These are phyloP conservation scores for Cryptococcus sp. DNA, from an alignment of 1,284 basidiomycete species.

Conservation along the genomic window DNA sequence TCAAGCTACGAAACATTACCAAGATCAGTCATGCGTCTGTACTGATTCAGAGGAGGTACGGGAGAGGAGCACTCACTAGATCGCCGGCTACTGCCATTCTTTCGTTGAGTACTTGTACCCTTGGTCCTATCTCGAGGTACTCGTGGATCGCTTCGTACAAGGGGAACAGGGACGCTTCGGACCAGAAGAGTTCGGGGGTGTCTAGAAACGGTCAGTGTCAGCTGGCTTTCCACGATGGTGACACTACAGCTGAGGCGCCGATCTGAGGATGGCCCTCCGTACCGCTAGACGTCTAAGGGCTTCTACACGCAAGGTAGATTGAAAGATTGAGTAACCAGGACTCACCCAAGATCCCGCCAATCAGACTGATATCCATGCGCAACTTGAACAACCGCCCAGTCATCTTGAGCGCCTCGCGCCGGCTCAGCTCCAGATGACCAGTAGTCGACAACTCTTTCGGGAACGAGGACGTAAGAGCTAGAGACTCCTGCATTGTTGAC, in stretches of 20 bases:
- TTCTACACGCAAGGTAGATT: no score
- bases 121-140: constrained; percentile 86
- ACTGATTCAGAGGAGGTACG: no score
- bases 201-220: constrained; percentile 54
- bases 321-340: constrained; percentile 1
- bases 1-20: constrained; percentile 64
- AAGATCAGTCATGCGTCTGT: neutral
- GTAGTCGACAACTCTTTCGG: constrained; percentile 80
- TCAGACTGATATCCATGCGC: constrained; percentile 85
- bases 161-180: constrained; percentile 82
- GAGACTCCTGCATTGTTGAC: constrained; percentile 72
- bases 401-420: constrained; percentile 80
- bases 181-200: constrained; percentile 94
- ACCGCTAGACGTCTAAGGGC: no score
- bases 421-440: constrained; percentile 73
- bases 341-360: constrained; percentile 77
- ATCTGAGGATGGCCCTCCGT: no score
- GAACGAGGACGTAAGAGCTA: constrained; percentile 78
- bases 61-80: constrained; percentile 61
- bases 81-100: constrained; percentile 83
- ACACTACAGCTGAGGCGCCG: no score
- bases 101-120: constrained; percentile 87
- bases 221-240: neutral
- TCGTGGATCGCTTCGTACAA: constrained; percentile 91
- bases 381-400: constrained; percentile 88